Base-by-base conservation (phyloP, 2,329 filamentous ascomycete species). In the Pseudogymnoascus sp. region DNA sequence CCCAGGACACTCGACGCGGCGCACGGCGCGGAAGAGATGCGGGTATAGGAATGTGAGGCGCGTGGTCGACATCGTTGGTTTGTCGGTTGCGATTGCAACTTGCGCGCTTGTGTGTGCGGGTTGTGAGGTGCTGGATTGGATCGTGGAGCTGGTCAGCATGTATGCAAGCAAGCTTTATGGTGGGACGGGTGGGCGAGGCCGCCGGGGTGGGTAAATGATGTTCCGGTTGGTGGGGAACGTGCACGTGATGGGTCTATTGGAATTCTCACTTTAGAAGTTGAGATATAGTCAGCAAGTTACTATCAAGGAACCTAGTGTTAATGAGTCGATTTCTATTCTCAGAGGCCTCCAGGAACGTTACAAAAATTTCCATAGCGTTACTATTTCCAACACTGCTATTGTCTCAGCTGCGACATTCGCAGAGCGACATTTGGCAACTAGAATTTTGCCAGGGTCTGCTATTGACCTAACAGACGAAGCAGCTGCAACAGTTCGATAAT, bases 281-380 rank as follows among this genome's bases (percentile, higher is more conserved):
- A n/a, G n/a, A n/a, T n/a, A n/a, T n/a, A n/a, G n/a, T n/a, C 94
- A 99, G 75, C 94, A 99, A 76, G 94, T 99, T 39, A 77, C 99
- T 48, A 93, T 97, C 74, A 97, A 97, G 78, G 94, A 99, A 73
- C 94, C 94, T 2, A 82, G 85, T 5, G 87, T 97, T 58, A 75
- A 85, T 1, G 94, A 99, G 77, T 97, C 94, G 12, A 85, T 99
- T 65, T 99, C 94, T 21, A 99, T 99, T 71, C 87, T 99, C n/a
- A 90, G 94, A 81, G 94, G 94, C 72, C 79, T 99, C 66, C 99
- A 97, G 80, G 93, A 97, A 74, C 91, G 92, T 74, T 99, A 97
- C 77, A 94, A 99, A 77, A 90, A 96, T 59, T 94, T 99, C 75
- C 94, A 99, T 74, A 92, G 93, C 81, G 94, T 99, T 70, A 97